Percentiles rank a stretch among this genome's conserved stretches.
These are phyloP conservation scores for Sugiyamaella japonica DNA, from an alignment of 1,139 yeast genomes.

Conservation along the genomic window DNA sequence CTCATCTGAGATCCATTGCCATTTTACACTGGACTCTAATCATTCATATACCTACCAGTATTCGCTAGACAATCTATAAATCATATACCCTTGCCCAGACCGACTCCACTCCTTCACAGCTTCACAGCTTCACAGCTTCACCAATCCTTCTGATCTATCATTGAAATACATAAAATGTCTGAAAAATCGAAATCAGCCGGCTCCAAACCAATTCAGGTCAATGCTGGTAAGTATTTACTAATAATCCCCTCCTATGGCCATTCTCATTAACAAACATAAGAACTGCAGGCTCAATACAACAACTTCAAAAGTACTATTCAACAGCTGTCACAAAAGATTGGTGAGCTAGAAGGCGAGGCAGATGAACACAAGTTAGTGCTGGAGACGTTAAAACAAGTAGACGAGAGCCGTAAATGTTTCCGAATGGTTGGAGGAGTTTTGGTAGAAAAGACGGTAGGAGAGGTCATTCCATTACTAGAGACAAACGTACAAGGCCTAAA, in stretches of 20 bases:
- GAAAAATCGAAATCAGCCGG: conserved; percentile 15
- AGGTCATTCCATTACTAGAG: conserved; percentile 67
- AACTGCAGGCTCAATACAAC: conserved; percentile 47
- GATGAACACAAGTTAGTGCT: conserved; percentile 44
- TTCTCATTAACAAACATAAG: conserved; percentile 23
- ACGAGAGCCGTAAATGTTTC: conserved; percentile 66
- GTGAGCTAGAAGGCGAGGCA: conserved; percentile 45
- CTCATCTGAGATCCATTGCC: not conserved
- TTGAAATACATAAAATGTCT: conserved; percentile 21
- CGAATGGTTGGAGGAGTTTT: conserved; percentile 94
- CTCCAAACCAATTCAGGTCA: conserved; percentile 27
- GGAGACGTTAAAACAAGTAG: conserved; percentile 55
- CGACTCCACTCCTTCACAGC: no score
- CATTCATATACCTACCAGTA: no score
- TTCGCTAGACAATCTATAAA: not conserved
- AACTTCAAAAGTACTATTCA: conserved; percentile 42
- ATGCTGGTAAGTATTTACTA: conserved; percentile 24
- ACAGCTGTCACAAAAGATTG: conserved; percentile 42
- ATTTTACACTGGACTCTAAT: no score
- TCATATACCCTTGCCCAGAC: conserved; percentile 1
- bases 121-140: no score
- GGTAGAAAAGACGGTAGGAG: conserved; percentile 76
- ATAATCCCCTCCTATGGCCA: not conserved
- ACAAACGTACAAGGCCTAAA: conserved; percentile 52
- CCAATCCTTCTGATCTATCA: no score